phyloP scores from a whole-genome alignment of 208 protist species.

The Lotmaria passim region DNA sequence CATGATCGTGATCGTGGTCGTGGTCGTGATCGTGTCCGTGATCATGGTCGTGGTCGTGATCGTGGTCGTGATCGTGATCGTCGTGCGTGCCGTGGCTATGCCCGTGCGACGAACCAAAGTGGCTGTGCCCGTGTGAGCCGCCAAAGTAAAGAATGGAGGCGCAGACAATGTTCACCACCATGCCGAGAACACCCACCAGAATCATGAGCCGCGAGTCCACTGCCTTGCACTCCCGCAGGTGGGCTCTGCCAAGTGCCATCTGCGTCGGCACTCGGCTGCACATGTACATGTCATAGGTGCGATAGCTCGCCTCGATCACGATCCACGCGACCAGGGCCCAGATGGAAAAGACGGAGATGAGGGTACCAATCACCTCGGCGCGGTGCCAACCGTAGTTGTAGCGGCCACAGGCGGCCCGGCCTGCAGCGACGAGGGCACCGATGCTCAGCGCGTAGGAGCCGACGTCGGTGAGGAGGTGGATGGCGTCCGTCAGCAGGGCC shows the following conservation, averaged over 20 bases:
- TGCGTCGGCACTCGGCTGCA: slow-evolving; percentile 60
- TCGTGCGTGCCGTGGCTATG: slow-evolving; percentile 50
- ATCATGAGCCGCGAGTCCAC: slow-evolving; percentile 82
- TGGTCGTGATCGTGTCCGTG: slow-evolving; percentile 51
- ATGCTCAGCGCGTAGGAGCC: slow-evolving; percentile 87
- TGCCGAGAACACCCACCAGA: slow-evolving; percentile 77
- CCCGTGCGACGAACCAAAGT: slow-evolving; percentile 58
- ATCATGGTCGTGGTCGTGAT: slow-evolving; percentile 29
- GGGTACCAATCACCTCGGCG: slow-evolving; percentile 91
- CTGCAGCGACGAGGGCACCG: slow-evolving; percentile 73
- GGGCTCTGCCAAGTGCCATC: slow-evolving; percentile 7
- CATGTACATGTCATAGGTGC: slow-evolving; percentile 63
- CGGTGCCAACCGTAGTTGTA: slow-evolving; percentile 92
- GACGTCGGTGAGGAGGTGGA: slow-evolving; percentile 90
- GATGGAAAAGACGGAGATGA: slow-evolving; percentile 90
- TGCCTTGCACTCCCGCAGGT: slow-evolving; percentile 40
- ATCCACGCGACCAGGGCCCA: slow-evolving; percentile 88
- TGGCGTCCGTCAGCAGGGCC: slow-evolving; percentile 91
- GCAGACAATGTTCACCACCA: slow-evolving; percentile 88
- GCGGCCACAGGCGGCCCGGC: slow-evolving; percentile 61
- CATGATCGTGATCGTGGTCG: slow-evolving; percentile 50
- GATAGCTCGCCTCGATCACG: slow-evolving; percentile 72
- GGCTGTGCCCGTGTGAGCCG: slow-evolving; percentile 79
- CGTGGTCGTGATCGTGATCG: slow-evolving; percentile 35
- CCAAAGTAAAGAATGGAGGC: slow-evolving; percentile 87